Conservation (phyloP, 768 basidiomycete genomes). For the Leccinum sublutescens region DNA sequence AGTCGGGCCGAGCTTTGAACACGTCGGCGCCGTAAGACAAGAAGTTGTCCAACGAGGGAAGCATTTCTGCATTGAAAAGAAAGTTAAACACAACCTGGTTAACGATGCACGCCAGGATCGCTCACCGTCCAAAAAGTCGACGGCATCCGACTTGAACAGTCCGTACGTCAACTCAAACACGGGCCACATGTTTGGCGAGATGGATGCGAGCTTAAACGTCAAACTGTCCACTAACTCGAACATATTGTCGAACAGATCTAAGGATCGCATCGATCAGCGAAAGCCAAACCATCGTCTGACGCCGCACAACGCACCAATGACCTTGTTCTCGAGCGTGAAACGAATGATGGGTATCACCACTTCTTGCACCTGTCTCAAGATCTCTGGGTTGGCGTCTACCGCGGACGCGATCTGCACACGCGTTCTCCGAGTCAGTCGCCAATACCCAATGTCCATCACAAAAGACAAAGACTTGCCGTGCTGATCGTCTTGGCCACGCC, state of each 20-base stretch:
- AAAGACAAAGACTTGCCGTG: conserved; percentile 49
- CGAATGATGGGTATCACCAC: conserved; percentile 75
- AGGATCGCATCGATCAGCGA: background rate
- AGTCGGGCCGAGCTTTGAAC: conserved; percentile 70
- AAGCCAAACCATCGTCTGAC: background rate
- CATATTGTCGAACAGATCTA: conserved; percentile 85
- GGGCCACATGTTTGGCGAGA: conserved; percentile 84
- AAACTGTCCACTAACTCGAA: conserved; percentile 83
- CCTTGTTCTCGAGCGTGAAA: conserved; percentile 73
- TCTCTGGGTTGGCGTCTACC: conserved; percentile 70
- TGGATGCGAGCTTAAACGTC: conserved; percentile 74
- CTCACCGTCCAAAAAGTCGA: conserved; percentile 85
- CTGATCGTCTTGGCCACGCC: conserved; percentile 82
- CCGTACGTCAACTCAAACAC: conserved; percentile 81
- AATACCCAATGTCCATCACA: background rate
- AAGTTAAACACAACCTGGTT: background rate
- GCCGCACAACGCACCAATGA: conserved; percentile 55
- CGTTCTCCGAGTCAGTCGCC: background rate
- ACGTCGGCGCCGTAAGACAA: conserved; percentile 78
- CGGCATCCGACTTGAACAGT: conserved; percentile 78
- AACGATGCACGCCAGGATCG: background rate
- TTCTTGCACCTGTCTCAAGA: conserved; percentile 77
- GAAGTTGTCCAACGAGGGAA: conserved; percentile 86
- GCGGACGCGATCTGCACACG: conserved; percentile 67
- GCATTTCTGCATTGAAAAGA: conserved; percentile 62